Evolutionary conservation across 2,329 filamentous ascomycete species (phyloP).

Genomic region (Hymenoscyphus albidus): DNA sequence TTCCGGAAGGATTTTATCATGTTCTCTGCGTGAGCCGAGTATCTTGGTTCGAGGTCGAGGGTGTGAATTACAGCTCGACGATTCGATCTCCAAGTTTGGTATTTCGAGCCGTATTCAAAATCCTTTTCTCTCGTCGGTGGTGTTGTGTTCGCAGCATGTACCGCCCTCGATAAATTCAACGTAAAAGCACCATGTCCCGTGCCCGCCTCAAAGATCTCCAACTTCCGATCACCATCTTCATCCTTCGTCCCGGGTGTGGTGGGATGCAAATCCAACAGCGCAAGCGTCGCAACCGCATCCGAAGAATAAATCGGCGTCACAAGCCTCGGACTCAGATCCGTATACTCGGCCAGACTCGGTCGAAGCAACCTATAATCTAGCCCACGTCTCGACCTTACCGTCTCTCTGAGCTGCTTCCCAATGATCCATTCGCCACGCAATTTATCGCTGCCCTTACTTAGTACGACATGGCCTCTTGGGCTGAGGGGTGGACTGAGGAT

Average conservation of each 20-base stretch:
- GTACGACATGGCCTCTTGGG: slow-evolving; percentile 35
- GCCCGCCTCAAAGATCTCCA: slow-evolving; percentile 80
- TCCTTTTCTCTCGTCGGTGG: slow-evolving; percentile 27
- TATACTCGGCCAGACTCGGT: slow-evolving; percentile 70
- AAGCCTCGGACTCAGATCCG: slow-evolving; percentile 60
- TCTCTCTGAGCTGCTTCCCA: slow-evolving; percentile 29
- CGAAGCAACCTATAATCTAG: slow-evolving; percentile 45
- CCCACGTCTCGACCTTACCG: slow-evolving; percentile 20
- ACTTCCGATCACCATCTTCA: slow-evolving; percentile 38
- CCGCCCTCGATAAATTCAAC: slow-evolving; percentile 68
- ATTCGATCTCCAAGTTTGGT: slow-evolving; percentile 32
- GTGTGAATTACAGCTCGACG: slow-evolving; percentile 72
- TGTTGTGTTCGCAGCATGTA: slow-evolving; percentile 67
- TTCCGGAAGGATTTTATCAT: slow-evolving; percentile 64
- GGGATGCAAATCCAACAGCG: slow-evolving; percentile 70
- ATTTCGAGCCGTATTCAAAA: slow-evolving; percentile 9
- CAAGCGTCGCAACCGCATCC: slow-evolving; percentile 72
- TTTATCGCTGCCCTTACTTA: slow-evolving; percentile 17
- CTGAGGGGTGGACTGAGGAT: slow-evolving; percentile 42
- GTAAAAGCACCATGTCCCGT: slow-evolving; percentile 82
- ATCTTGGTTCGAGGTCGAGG: slow-evolving; percentile 60
- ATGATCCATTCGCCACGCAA: slow-evolving; percentile 39
- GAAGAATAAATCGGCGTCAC: slow-evolving; percentile 80
- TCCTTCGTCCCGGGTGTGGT: slow-evolving; percentile 64
- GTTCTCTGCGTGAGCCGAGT: slow-evolving; percentile 61